A percentile compares a stretch with the other conserved stretches of the same genome.
phyloP scores from a whole-genome alignment of 2,329 filamentous ascomycete genomes.

The Fusarium guadeloupense region DNA sequence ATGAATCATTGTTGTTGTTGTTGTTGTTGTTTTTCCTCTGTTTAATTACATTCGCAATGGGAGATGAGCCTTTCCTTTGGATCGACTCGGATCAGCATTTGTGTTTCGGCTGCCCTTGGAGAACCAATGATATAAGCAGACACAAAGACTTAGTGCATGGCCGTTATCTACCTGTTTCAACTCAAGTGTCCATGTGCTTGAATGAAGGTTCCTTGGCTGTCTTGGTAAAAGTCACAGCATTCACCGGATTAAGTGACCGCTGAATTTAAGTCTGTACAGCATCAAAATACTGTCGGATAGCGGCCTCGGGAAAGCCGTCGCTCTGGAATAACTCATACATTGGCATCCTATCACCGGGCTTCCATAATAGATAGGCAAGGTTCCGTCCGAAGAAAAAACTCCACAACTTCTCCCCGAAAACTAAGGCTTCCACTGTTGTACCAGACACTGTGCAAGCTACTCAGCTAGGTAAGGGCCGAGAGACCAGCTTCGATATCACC shows the following conservation, averaged over 20 bases:
- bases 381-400: slow-evolving; percentile 23
- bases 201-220: background rate
- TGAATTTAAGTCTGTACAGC: too few species aligned
- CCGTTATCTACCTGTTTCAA: background rate
- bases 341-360: too few species aligned
- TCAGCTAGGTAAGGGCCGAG: too few species aligned
- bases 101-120: slow-evolving; percentile 9
- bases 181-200: background rate
- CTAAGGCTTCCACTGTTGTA: slow-evolving; percentile 17
- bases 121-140: slow-evolving; percentile 15
- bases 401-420: slow-evolving; percentile 24
- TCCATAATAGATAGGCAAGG: too few species aligned
- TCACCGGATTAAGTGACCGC: background rate
- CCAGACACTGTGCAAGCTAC: slow-evolving; percentile 24
- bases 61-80: slow-evolving; percentile 11
- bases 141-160: slow-evolving; percentile 16
- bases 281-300: background rate
- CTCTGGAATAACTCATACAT: background rate
- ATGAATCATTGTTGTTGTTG: background rate
- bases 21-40: background rate
- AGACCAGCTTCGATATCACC: slow-evolving; percentile 20
- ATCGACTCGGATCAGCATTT: slow-evolving; percentile 14
- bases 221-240: too few species aligned
- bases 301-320: slow-evolving; percentile 1
- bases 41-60: slow-evolving; percentile 26